Base-by-base conservation (phyloP, 805 yeast species). In the Candida tallmaniae region DNA sequence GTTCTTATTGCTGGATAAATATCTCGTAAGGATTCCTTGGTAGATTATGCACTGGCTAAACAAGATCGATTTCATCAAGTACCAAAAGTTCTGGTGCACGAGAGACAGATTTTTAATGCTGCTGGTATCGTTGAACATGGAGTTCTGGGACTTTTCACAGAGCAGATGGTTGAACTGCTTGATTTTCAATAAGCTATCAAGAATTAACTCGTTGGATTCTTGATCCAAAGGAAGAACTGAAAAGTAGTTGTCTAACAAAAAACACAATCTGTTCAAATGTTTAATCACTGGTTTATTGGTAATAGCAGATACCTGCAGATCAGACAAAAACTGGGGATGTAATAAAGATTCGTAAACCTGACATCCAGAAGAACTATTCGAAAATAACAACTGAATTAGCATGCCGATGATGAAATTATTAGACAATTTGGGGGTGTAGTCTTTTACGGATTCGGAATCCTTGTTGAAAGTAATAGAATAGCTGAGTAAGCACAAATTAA, bases 21-120 rank as follows among this genome's bases (percentile, higher is more conserved):
- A 60, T 32, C 67, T 49, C 0, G 74, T 50, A 6, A 67, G 45
- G 11, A 71, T 54, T 4, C 76, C 77, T 43, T 76, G 80, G 39
- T 70, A 68, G 10, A 77, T 62, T 8, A 76, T 56, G 7, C 76
- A 60, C 24, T 70, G 54, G 1, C 76, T 55, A 45, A 77, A 78
- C 12, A 76, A 52, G 7, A 68, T 39, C 18, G 54, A 56, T 38
- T 70, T 71, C 50, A 63, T 40, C 5, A 60, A 47, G 18, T 52
- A 46, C 76, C 73, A 69, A 23, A 52, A 56, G 18, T 51, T 54
- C 12, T 48, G 49, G 19, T 45, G 37, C 4, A 39, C 6, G 5
- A 33, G 32, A 5, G 34, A 18, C 6, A 28, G 22, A 9, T 22
- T 16, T 1, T 13, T 23, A 10, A 29, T 48, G 47, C 29, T 47